Evolutionary conservation across 2,329 filamentous ascomycete genomes (phyloP), one percentile per base, ranked within the genome.

Genomic region (Clonostachys sp.): DNA sequence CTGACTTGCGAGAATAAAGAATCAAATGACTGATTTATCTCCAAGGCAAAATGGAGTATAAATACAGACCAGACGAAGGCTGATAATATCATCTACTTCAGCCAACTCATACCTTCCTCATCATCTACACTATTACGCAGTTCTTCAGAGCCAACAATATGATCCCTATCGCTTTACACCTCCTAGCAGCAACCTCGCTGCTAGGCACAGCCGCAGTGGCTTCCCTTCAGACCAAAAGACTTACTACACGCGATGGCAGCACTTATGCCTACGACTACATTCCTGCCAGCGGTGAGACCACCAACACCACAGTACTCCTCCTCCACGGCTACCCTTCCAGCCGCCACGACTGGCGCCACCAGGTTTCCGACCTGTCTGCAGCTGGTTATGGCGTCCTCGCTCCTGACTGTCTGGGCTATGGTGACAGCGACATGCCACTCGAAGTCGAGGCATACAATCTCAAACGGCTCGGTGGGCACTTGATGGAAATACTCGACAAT

Each of bases 321-420:
- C 12, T 50, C 5, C 48, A 50, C 38, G 45, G 48, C 8, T 47
- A 30, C 34, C 45, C 48, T n/a, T 42, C 48, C 10, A 42, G 41
- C 4, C 44, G 44, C 10, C 40, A 17, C 14, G 48, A 49, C 40
- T 64, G 61, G 61, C 57, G 56, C 30, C 42, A 44, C 1, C 61
- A 63, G 30, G 40, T 62, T 2, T 41, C 51, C 1, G 52, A 54
- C 3, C 53, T 62, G 16, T 52, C 57, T 1, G 46, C 46, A 13
- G 45, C 59, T 5, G 61, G 61, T 20, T 64, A 61, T 49, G 57
- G 58, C 12, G 55, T 51, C 39, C 35, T 63, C 12, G 56, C 59
- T 0, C 61, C 61, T 1, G 61, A 64, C 47, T 55, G 50, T 45
- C 59, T 57, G 3, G 61, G 61, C 9, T 63, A 58, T 39, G 61